These are phyloP conservation scores for Pichia sorboxylosa DNA, from an alignment of 1,139 yeast genomes.

Conservation along the genomic window DNA sequence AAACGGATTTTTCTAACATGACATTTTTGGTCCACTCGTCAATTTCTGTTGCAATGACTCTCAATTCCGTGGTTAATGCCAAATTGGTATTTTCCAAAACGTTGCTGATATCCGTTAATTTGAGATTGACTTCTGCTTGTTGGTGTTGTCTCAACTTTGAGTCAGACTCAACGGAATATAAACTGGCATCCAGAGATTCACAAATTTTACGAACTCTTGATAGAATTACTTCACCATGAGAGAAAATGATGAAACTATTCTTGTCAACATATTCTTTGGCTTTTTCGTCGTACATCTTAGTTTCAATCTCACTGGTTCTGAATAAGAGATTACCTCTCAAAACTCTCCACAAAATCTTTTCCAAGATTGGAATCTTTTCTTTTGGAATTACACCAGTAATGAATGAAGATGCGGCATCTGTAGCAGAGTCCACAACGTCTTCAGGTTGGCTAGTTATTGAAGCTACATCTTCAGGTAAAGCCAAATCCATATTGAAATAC, in stretches of 20 bases:
- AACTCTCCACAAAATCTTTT: constrained; percentile 45
- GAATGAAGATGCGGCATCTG: constrained; percentile 15
- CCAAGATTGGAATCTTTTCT: constrained; percentile 35
- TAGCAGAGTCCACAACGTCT: constrained; percentile 17
- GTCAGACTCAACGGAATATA: constrained; percentile 38
- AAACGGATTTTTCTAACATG: constrained; percentile 62
- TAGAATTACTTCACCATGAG: constrained; percentile 43
- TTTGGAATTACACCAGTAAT: constrained; percentile 40
- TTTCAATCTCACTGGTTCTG: constrained; percentile 36
- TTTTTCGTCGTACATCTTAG: constrained; percentile 28
- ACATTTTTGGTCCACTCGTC: constrained; percentile 59
- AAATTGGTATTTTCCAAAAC: constrained; percentile 46
- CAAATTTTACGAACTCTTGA: constrained; percentile 39
- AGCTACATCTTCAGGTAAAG: too few relatives aligned
- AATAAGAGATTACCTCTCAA: constrained; percentile 45
- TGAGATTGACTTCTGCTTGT: constrained; percentile 37
- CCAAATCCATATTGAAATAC: constrained; percentile 44
- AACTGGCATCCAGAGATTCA: constrained; percentile 39
- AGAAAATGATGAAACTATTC: constrained; percentile 39
- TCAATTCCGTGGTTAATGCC: constrained; percentile 56
- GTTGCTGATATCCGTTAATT: constrained; percentile 45
- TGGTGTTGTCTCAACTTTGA: constrained; percentile 41
- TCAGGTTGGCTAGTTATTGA: constrained; percentile 18
- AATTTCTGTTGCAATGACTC: constrained; percentile 55
- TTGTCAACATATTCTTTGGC: constrained; percentile 30